Evolutionary conservation across 192 early-diverging fungal species (phyloP), one percentile per base, ranked within the genome.

Genomic region (Piromyces finnis): DNA sequence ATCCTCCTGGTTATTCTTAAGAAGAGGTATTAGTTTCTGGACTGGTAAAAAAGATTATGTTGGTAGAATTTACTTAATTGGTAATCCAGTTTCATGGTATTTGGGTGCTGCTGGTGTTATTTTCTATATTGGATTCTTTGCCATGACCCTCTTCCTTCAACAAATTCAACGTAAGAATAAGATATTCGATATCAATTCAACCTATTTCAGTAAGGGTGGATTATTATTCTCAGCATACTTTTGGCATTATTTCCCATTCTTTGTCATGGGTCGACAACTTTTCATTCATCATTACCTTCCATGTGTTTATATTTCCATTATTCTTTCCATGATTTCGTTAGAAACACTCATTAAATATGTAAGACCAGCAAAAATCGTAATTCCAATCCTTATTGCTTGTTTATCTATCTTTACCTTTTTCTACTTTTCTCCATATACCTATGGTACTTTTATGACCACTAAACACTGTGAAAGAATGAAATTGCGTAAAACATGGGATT

Each of bases 211-310:
- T n/a, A 77, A 82, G 28, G 88, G 88, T 39, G 94, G 94, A 32
- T 96, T 96, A 87, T 88, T 97, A 82, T 91, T 93, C 81, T 81
- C 94, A 41, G 92, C 89, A 29, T 98, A 94, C 93, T 82, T 85
- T 28, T 85, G 93, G 59, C 96, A 97, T 86, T 96, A 94, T 83
- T 39, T 94, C 18, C 94, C 95, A 27, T 97, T 97, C 85, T 95
- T 94, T 85, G 81, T 95, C 22, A 95, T 97, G 95, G 87, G 86
- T 28, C 94, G 95, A 32, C 94, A 95, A 84, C 87, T 95, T 36
- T 97, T 98, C 84, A 84, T 97, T 80, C 96, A 97, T 83, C 96
- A 98, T 82, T 98, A 97, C 83, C 87, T 96, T 17, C 96, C 97
- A 9, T 92, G 95, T 16, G 87, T 97, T 18, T 97, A 95, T 86